Base-by-base conservation (phyloP, 2,329 filamentous ascomycete genomes). In the Cladosporium sp. region DNA sequence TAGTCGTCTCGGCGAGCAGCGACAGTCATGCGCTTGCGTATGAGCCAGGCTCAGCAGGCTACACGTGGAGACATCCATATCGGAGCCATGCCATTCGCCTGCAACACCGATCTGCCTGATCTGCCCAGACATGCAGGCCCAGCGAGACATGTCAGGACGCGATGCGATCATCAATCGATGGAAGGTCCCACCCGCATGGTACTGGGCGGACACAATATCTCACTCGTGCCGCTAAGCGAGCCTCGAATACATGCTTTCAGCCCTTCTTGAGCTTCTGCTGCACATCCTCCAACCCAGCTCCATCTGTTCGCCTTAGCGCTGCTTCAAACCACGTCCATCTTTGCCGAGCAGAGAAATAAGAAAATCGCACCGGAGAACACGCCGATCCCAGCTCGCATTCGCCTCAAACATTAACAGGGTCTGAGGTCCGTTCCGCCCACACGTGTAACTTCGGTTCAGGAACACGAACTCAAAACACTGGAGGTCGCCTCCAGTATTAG, bases 251-350 rank as follows among this genome's bases (percentile, higher is more conserved):
- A 30, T 34, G 19, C 47, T 34, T 50, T 28, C 28, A 47, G 22
- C 30, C 47, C 47, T 50, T 34, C 47, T 50, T 37, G 28, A 20
- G 30, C 47, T 36, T 19, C 19, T 19, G 30, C 28, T 37, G 30
- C 30, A 3, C 38, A 40, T 40, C 38, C 15, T 14, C 38, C 3
- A 40, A 17, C 15, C 14, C 50, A 28, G 9, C 50, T 40, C 36
- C 22, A 40, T 40, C 36, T 28, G 50, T 50, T 50, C 50, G 50
- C 50, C 37, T 52, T 52, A 39, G 36, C 50, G 37, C 50, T 52
- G 36, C 50, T 40, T 25, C 50, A n/a, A 6, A 42, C 43, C 19
- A 47, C 43, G 43, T 52, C 50, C 36, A 28, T 52, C 50, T 52
- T 52, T 22, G 43, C 50, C 50, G 38, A 40, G 50, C 37, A 47